Percentiles rank a stretch among this genome's conserved stretches.
Evolutionary conservation across 768 basidiomycete species (phyloP).

Genomic region (Favolaschia claudopus): DNA sequence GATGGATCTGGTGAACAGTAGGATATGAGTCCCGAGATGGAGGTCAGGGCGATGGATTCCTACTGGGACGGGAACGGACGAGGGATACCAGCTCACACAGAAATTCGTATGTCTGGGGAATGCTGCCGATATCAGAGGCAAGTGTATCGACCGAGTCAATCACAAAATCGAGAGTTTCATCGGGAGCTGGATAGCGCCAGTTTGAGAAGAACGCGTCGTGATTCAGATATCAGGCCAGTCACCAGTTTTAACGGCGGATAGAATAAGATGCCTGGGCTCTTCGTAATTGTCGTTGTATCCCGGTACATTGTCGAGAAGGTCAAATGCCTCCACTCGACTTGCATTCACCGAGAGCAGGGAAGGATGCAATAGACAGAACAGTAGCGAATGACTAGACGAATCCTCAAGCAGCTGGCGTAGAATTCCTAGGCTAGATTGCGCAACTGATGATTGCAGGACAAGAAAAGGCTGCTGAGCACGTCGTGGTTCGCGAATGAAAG

Average conservation of each 20-base stretch:
- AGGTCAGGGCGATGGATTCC: constrained; percentile 28
- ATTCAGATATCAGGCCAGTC: constrained; percentile 8
- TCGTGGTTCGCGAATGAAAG: constrained; percentile 22
- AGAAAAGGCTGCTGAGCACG: constrained; percentile 50
- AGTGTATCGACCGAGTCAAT: constrained; percentile 80
- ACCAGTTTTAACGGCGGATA: constrained; percentile 52
- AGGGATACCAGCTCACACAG: constrained; percentile 55
- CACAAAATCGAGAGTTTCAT: constrained; percentile 64
- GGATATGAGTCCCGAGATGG: neutral
- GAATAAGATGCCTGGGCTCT: constrained; percentile 46
- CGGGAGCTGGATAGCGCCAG: constrained; percentile 40
- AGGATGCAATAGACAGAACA: constrained; percentile 69
- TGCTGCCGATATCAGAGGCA: constrained; percentile 61
- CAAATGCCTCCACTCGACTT: constrained; percentile 45
- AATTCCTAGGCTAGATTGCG: constrained; percentile 65
- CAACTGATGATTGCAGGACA: constrained; percentile 64
- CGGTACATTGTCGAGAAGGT: constrained; percentile 60
- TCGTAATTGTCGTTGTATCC: constrained; percentile 52
- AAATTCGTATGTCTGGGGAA: constrained; percentile 59
- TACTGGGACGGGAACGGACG: constrained; percentile 60
- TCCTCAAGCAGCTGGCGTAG: constrained; percentile 53
- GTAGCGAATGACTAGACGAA: constrained; percentile 38
- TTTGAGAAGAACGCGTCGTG: constrained; percentile 16
- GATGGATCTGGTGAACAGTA: constrained; percentile 50
- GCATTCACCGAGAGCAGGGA: constrained; percentile 47